Evolutionary conservation across 192 early-diverging fungal species (phyloP).

Genomic region (Coemansia sp.): DNA sequence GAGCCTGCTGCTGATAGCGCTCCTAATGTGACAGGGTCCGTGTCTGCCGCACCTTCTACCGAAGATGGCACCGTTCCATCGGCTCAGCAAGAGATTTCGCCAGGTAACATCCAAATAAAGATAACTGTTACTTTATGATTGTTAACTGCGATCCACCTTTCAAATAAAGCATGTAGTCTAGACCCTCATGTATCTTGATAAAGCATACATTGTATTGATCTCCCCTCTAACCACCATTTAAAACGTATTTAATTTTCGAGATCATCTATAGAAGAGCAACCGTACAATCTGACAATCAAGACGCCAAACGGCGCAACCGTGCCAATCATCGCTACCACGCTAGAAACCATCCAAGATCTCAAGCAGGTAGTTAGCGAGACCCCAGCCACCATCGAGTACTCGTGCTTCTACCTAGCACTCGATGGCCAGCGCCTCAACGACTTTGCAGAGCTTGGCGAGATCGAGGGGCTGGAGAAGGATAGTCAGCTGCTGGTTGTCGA

Average conservation of each 20-base stretch:
- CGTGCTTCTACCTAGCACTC: slow-evolving; percentile 85
- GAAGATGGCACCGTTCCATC: slow-evolving; percentile 5
- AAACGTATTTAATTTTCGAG: not conserved
- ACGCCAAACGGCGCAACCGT: slow-evolving; percentile 45
- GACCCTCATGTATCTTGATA: not conserved
- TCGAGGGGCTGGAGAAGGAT: slow-evolving; percentile 64
- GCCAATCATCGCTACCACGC: slow-evolving; percentile 58
- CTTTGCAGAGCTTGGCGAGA: slow-evolving; percentile 68
- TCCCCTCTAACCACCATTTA: no score
- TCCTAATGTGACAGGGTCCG: not conserved
- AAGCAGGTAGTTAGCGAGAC: slow-evolving; percentile 85
- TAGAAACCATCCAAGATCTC: slow-evolving; percentile 83
- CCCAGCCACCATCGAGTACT: slow-evolving; percentile 79
- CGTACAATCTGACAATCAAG: slow-evolving; percentile 42
- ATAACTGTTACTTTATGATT: not conserved
- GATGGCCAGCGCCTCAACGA: slow-evolving; percentile 77
- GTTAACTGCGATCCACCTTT: not conserved
- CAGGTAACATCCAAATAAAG: slow-evolving; percentile 1
- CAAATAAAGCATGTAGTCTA: not conserved
- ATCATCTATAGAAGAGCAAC: slow-evolving; percentile 28
- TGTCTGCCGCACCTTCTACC: not conserved
- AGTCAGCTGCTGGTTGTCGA: slow-evolving; percentile 66
- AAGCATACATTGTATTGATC: not conserved
- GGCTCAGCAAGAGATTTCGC: slow-evolving; percentile 4
- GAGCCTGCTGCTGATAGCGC: not conserved